Evolutionary conservation across 2,329 filamentous ascomycete genomes (phyloP).

Genomic region (Didymella exigua): DNA sequence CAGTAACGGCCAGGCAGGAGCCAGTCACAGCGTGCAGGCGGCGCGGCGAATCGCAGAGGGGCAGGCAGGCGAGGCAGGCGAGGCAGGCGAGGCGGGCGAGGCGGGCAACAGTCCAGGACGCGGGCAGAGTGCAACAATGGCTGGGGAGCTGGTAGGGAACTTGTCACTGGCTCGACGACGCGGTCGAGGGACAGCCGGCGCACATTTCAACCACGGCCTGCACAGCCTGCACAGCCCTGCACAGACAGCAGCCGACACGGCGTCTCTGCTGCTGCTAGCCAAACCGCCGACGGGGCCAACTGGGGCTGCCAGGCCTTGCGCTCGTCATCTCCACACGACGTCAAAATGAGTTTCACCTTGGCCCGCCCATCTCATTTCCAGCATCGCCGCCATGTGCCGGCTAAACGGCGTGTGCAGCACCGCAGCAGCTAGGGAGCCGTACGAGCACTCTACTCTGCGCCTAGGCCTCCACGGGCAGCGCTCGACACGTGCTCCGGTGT

Average conservation of each 20-base stretch:
- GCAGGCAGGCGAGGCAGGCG: not conserved
- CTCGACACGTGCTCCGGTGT: slow-evolving; percentile 9
- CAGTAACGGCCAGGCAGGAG: slow-evolving; percentile 3
- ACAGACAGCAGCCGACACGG: not conserved
- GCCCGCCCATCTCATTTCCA: slow-evolving; percentile 12
- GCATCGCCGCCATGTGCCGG: slow-evolving; percentile 8
- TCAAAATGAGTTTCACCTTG: slow-evolving; percentile 14
- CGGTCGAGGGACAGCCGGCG: slow-evolving; percentile 9
- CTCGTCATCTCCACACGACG: slow-evolving; percentile 15
- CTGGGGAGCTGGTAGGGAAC: not conserved
- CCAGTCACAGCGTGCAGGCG: slow-evolving; percentile 6
- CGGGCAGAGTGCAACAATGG: not conserved
- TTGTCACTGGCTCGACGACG: not conserved
- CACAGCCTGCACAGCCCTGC: slow-evolving; percentile 3
- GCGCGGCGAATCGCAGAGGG: slow-evolving; percentile 6
- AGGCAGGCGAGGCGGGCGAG: no score
- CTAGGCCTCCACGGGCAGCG: not conserved
- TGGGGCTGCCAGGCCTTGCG: not conserved
- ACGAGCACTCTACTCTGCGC: no score
- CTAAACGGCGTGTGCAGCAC: slow-evolving; percentile 14
- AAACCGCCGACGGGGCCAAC: slow-evolving; percentile 3
- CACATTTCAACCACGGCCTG: slow-evolving; percentile 10
- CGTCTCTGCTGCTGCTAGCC: slow-evolving; percentile 10
- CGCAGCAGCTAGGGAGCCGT: slow-evolving; percentile 12
- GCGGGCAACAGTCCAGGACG: no score